A percentile compares a stretch with the other conserved stretches of the same genome.
These are phyloP conservation scores for Oropetium thomaeum DNA, from an alignment of 176 grass and related monocot species.

Conservation along the genomic window DNA sequence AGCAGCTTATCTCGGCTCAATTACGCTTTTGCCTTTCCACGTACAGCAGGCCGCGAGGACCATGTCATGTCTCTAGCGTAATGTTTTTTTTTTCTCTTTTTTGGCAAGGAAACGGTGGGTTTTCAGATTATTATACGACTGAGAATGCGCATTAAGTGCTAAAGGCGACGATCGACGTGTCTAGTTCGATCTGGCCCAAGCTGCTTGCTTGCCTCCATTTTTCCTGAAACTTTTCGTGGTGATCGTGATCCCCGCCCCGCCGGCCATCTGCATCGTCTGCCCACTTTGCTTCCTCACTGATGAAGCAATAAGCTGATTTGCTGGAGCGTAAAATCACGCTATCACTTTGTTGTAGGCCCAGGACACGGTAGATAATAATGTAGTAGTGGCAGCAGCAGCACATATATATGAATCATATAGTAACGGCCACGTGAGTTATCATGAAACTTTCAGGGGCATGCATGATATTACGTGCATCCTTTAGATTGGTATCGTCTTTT, in stretches of 20 bases:
- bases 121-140: too few species aligned
- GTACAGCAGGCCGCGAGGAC: too few species aligned
- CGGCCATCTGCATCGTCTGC: too few species aligned
- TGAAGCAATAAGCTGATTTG: background rate
- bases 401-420: background rate
- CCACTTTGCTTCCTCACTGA: background rate
- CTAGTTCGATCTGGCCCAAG: background rate
- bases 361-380: background rate
- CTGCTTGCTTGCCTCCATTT: background rate
- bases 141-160: background rate
- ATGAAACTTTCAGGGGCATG: background rate
- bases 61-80: too few species aligned
- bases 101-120: too few species aligned
- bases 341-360: background rate
- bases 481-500: too few species aligned
- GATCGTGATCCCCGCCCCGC: background rate
- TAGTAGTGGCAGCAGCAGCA: too few species aligned
- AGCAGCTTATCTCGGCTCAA: too few species aligned
- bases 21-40: too few species aligned
- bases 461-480: background rate
- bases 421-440: background rate
- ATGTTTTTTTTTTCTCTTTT: too few species aligned
- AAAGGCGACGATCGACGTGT: slow-evolving; percentile 2
- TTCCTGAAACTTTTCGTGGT: background rate
- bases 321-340: background rate